Base-by-base conservation (phyloP, 23 red algal genomes). In the Gracilaria domingensis region DNA sequence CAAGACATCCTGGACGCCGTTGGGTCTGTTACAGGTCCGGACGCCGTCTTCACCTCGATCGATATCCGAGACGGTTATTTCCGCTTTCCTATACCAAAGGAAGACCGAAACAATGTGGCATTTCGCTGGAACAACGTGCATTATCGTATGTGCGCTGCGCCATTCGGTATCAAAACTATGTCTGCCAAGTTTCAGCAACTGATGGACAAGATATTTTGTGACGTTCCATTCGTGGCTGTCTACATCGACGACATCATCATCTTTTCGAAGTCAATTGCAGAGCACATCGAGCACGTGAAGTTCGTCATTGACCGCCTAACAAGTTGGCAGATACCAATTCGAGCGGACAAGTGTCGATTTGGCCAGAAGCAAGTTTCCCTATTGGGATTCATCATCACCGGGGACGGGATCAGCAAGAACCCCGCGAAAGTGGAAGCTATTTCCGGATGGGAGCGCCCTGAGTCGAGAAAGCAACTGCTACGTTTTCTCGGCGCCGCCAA, bases 1-100 rank as follows among this genome's bases (percentile, higher is more conserved):
- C 78, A 58, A 44, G 78, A 82, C 18, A 82, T 82, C 25, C 28
- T 28, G 23, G 40, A 82, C 49, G 78, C 78, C 61, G 49, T 82
- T 38, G 47, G 78, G 35, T 61, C 3, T 28, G 4, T 82, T 2
- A 32, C 78, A n/a, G 12, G 78, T 26, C 34, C 49, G 20, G 49
- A 82, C 34, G 42, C 42, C 42, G 42, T 58, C 8, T 58, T 58
- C 14, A 58, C 54, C 18, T 12, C 54, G 23, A 3, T 23, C 8
- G 54, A 58, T 18, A n/a, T 58, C 54, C 7, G 54, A 16, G 4
- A 58, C 14, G 14, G 14, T 4, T 18, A 18, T 6, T 58, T 58
- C 54, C 54, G 16, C 14, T 58, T 58, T 16, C 54, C 54, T 3
- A 18, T n/a, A 3, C 23, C 54, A 6, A 16, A n/a, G 20, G 54